Evolutionary conservation across 2,329 filamentous ascomycete genomes (phyloP).

Genomic region (Microsporum ferrugineum): DNA sequence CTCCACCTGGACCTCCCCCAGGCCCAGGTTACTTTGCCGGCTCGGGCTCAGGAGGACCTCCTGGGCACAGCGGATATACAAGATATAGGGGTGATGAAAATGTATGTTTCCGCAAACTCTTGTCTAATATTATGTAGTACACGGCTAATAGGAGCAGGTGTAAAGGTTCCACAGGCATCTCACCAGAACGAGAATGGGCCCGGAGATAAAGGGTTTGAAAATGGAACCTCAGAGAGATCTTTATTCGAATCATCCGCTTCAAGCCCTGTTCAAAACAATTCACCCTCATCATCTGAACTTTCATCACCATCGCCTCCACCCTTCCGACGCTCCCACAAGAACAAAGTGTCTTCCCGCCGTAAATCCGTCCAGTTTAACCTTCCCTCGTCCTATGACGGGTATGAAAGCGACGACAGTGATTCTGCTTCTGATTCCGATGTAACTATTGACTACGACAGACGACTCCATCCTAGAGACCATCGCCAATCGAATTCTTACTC

Average conservation of each 20-base stretch:
- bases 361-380: slow-evolving; percentile 16
- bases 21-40: slow-evolving; percentile 29
- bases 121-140: slow-evolving; percentile 15
- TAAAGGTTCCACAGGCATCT: slow-evolving; percentile 3
- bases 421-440: slow-evolving; percentile 23
- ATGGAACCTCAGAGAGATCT: not conserved
- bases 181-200: not conserved
- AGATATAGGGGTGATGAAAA: slow-evolving; percentile 37
- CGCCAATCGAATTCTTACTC: not conserved
- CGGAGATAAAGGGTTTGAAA: slow-evolving; percentile 5
- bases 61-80: slow-evolving; percentile 31
- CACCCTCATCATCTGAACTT: not conserved
- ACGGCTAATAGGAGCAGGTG: not conserved
- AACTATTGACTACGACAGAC: slow-evolving; percentile 12
- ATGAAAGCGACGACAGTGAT: slow-evolving; percentile 36
- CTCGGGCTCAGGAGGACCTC: slow-evolving; percentile 18
- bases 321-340: slow-evolving; percentile 9
- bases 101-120: slow-evolving; percentile 34
- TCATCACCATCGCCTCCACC: not conserved
- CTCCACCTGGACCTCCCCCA: slow-evolving; percentile 30
- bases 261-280: not conserved
- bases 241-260: not conserved
- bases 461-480: not conserved
- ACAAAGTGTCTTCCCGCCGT: not conserved
- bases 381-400: slow-evolving; percentile 20